Evolutionary conservation across 192 early-diverging fungal species (phyloP).

Genomic region (Podila verticillata): DNA sequence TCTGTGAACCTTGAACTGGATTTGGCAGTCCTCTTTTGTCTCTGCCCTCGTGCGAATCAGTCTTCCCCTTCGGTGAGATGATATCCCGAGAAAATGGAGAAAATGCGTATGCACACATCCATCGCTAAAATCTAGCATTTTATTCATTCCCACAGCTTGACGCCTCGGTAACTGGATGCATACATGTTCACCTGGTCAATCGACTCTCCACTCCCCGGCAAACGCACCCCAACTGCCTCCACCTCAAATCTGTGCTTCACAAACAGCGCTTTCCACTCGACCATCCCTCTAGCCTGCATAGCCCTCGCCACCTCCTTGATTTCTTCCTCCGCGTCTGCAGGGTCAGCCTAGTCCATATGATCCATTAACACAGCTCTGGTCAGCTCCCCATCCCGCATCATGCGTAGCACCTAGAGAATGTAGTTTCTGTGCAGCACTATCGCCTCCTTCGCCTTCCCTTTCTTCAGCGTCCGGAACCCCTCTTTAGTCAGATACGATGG

Average conservation of each 20-base stretch:
- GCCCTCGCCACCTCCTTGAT: constrained; percentile 69
- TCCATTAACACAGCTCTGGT: constrained; percentile 88
- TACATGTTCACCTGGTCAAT: constrained; percentile 93
- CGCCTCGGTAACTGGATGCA: constrained; percentile 71
- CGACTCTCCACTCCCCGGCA: constrained; percentile 65
- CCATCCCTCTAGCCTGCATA: constrained; percentile 69
- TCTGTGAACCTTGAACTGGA: too few species aligned
- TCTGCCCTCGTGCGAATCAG: too few species aligned
- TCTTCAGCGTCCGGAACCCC: constrained; percentile 70
- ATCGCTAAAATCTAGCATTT: too few species aligned
- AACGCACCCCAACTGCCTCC: constrained; percentile 72
- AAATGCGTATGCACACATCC: too few species aligned
- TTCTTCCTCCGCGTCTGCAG: constrained; percentile 75
- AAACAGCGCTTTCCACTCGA: constrained; percentile 80
- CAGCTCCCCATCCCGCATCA: constrained; percentile 71
- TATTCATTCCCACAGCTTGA: constrained; percentile 34
- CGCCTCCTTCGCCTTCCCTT: constrained; percentile 60
- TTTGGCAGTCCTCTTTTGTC: too few species aligned
- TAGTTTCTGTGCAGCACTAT: constrained; percentile 83
- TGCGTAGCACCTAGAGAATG: constrained; percentile 71
- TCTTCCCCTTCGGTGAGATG: too few species aligned
- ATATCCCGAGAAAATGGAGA: too few species aligned
- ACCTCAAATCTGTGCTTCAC: constrained; percentile 77
- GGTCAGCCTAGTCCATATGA: constrained; percentile 87
- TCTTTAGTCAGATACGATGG: constrained; percentile 81